phyloP scores from a whole-genome alignment of 352 stramenopile species.

The Pythium guiyangense region DNA sequence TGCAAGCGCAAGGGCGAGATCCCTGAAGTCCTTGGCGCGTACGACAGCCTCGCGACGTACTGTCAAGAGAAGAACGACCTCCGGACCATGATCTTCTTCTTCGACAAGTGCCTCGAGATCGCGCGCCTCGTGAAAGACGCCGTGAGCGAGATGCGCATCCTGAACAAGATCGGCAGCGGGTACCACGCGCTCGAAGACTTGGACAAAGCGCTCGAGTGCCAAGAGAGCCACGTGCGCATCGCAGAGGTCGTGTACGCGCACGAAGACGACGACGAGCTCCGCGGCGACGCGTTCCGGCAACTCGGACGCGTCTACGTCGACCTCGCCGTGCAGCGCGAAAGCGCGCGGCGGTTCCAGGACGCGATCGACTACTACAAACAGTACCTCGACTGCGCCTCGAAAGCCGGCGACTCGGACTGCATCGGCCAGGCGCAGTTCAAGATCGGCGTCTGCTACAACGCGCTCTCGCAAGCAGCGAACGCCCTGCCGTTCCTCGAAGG shows the following conservation, averaged over 20 bases:
- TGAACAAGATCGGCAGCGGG: slow-evolving; percentile 78
- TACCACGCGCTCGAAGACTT: slow-evolving; percentile 77
- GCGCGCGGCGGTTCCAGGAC: slow-evolving; percentile 25
- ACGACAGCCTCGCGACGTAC: slow-evolving; percentile 71
- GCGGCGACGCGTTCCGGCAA: slow-evolving; percentile 50
- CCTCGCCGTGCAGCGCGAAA: slow-evolving; percentile 44
- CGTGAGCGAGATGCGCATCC: slow-evolving; percentile 81
- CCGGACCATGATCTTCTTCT: slow-evolving; percentile 92
- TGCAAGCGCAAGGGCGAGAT: slow-evolving; percentile 88
- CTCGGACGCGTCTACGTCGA: slow-evolving; percentile 78
- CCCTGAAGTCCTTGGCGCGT: slow-evolving; percentile 23
- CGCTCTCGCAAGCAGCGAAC: slow-evolving; percentile 47
- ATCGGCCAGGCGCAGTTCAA: slow-evolving; percentile 64
- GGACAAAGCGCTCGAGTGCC: slow-evolving; percentile 64
- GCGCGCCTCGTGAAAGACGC: slow-evolving; percentile 81
- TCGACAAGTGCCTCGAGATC: slow-evolving; percentile 92
- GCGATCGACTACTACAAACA: slow-evolving; percentile 78
- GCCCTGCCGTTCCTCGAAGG: slow-evolving; percentile 81
- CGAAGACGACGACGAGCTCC: slow-evolving; percentile 52
- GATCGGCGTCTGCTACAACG: slow-evolving; percentile 75
- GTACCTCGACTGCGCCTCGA: slow-evolving; percentile 57
- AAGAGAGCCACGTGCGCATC: slow-evolving; percentile 80
- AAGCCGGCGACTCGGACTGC: slow-evolving; percentile 57
- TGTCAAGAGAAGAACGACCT: slow-evolving; percentile 75
- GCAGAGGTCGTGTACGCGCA: slow-evolving; percentile 65